Evolutionary conservation across 1,284 basidiomycete species (phyloP).

Genomic region (Leccinum brunneo-olivaceum): DNA sequence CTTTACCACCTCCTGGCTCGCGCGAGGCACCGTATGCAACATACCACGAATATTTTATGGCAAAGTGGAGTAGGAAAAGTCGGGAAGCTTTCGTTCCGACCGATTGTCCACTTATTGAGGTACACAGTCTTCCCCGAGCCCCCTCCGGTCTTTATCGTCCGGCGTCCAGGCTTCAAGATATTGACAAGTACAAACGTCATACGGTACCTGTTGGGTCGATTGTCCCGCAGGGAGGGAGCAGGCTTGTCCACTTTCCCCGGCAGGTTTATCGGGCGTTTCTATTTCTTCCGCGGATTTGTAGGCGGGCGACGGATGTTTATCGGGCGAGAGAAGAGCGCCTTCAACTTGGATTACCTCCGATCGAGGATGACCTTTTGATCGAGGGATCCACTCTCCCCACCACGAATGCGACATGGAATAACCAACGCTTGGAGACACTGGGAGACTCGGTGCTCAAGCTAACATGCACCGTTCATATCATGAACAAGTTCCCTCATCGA

Average conservation of each 20-base stretch:
- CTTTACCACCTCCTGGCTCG: conserved; percentile 43
- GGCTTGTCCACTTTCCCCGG: conserved; percentile 43
- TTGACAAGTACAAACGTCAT: conserved; percentile 17
- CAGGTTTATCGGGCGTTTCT: conserved; percentile 45
- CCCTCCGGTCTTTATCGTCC: conserved; percentile 41
- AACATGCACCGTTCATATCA: conserved; percentile 66
- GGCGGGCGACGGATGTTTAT: conserved; percentile 57
- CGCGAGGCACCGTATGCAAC: conserved; percentile 42
- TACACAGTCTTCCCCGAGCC: conserved; percentile 36
- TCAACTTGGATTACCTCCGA: conserved; percentile 52
- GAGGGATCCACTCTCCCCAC: conserved; percentile 72
- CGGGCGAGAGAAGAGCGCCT: conserved; percentile 47
- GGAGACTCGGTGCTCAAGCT: conserved; percentile 80
- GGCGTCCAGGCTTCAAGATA: conserved; percentile 16
- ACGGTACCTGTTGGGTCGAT: conserved; percentile 33
- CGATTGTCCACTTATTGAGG: conserved; percentile 57
- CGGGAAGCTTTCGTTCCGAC: conserved; percentile 38
- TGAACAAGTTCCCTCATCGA: conserved; percentile 64
- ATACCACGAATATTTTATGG: conserved; percentile 54
- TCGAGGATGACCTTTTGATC: conserved; percentile 50
- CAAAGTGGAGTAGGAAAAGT: conserved; percentile 47
- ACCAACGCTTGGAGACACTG: conserved; percentile 78
- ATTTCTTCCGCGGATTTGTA: conserved; percentile 60
- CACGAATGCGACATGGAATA: conserved; percentile 57
- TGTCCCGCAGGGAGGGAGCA: conserved; percentile 49